Evolutionary conservation across 257 asterid genomes (phyloP).

Genomic region (Prunella vulgaris): DNA sequence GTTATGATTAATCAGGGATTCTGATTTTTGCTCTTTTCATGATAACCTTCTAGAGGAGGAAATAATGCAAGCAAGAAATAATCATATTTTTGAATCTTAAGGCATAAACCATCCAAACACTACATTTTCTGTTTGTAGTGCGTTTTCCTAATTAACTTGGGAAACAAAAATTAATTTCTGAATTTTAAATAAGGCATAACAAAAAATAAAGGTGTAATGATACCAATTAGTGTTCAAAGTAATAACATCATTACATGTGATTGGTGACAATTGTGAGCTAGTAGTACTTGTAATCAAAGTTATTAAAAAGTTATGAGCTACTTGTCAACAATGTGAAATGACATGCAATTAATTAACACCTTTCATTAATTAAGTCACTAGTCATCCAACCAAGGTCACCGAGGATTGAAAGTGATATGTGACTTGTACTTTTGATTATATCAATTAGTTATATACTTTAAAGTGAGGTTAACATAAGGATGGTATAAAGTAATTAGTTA

Average conservation of each 20-base stretch:
- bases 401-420: slow-evolving; percentile 17
- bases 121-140: slow-evolving; percentile 23
- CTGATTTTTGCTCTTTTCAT: slow-evolving; percentile 21
- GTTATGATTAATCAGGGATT: slow-evolving; percentile 6
- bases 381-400: slow-evolving; percentile 10
- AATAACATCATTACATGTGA: slow-evolving; percentile 21
- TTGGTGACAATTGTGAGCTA: slow-evolving; percentile 9
- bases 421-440: slow-evolving; percentile 12
- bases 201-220: slow-evolving; percentile 17
- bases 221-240: slow-evolving; percentile 13
- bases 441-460: slow-evolving; percentile 26
- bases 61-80: slow-evolving; percentile 25
- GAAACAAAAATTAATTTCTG: slow-evolving; percentile 32
- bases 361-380: not conserved
- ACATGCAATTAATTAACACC: slow-evolving; percentile 9
- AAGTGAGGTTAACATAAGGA: slow-evolving; percentile 16
- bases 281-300: slow-evolving; percentile 22
- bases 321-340: slow-evolving; percentile 18
- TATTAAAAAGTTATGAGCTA: slow-evolving; percentile 17
- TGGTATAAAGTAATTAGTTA: not conserved
- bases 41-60: slow-evolving; percentile 36
- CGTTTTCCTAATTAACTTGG: slow-evolving; percentile 31
- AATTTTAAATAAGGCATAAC: slow-evolving; percentile 4
- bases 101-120: slow-evolving; percentile 24
- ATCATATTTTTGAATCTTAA: slow-evolving; percentile 29